Percentiles rank a stretch among this genome's conserved stretches.
Evolutionary conservation across 371 early-diverging fungal species (phyloP).

Genomic region (Zychaea mexicana): DNA sequence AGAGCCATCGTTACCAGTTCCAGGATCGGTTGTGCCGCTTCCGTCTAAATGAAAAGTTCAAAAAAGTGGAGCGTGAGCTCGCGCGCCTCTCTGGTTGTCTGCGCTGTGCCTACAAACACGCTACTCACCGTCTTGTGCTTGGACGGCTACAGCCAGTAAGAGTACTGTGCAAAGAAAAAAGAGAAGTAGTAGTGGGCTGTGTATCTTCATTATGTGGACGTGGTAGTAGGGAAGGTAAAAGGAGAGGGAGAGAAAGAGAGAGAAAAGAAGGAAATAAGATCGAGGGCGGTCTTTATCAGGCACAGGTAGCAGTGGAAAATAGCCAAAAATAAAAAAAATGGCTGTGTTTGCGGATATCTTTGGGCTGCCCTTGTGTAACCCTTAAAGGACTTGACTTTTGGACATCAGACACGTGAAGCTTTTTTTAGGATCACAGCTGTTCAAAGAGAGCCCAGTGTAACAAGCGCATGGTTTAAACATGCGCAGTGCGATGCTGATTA

Average conservation of each 20-base stretch:
- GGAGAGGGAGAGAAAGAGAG: background rate
- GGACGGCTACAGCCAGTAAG: background rate
- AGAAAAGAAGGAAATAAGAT: slow-evolving; percentile 3
- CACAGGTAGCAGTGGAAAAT: background rate
- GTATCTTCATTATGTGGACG: background rate
- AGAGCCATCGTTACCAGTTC: background rate
- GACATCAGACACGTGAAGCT: background rate
- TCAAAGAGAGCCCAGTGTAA: background rate
- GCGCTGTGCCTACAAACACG: background rate
- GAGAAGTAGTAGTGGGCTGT: slow-evolving; percentile 1
- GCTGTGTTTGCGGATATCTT: slow-evolving; percentile 5
- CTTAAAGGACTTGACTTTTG: background rate
- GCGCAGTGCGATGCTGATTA: background rate
- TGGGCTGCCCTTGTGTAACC: slow-evolving; percentile 7
- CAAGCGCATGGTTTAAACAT: slow-evolving; percentile 5
- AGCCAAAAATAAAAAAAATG: slow-evolving; percentile 5
- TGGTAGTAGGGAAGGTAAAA: background rate
- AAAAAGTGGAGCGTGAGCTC: too few species aligned
- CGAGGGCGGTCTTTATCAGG: background rate
- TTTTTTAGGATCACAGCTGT: background rate
- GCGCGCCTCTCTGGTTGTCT: too few species aligned
- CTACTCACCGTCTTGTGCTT: background rate
- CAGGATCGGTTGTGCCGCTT: background rate
- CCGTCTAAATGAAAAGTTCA: background rate
- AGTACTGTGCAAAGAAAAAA: background rate